Conservation (phyloP, 2,329 filamentous ascomycete genomes). For the Ascomycota sp. region DNA sequence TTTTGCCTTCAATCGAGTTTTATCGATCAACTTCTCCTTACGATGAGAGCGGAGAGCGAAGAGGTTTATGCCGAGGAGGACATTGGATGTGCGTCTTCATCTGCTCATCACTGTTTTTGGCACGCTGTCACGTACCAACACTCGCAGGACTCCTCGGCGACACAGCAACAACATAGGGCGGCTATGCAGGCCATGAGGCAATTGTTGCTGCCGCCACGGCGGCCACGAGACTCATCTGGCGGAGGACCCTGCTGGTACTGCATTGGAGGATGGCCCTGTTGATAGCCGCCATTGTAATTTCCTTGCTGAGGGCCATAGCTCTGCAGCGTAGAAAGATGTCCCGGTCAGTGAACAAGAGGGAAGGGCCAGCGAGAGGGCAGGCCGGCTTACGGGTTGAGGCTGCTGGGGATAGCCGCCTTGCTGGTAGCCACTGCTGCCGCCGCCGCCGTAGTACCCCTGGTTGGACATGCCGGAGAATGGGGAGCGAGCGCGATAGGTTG, state of each 20-base stretch:
- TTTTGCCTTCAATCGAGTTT: background rate
- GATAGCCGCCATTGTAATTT: conserved; percentile 9
- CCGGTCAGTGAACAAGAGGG: background rate
- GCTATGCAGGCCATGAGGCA: conserved; percentile 26
- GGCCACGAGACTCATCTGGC: conserved; percentile 8
- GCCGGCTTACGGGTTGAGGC: conserved; percentile 15
- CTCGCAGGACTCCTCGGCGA: conserved; percentile 26
- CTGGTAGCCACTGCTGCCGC: conserved; percentile 7
- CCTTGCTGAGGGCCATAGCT: conserved; percentile 11
- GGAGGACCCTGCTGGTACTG: conserved; percentile 19
- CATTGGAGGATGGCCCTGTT: conserved; percentile 18
- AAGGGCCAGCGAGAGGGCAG: background rate
- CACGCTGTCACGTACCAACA: conserved; percentile 17
- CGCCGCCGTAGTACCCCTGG: conserved; percentile 19
- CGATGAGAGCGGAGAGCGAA: too few relatives aligned
- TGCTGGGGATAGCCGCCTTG: conserved; percentile 16
- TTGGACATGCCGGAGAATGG: conserved; percentile 13
- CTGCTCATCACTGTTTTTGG: too few relatives aligned
- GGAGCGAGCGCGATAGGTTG: background rate
- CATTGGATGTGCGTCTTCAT: too few relatives aligned
- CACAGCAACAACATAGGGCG: conserved; percentile 26
- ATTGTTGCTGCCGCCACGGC: conserved; percentile 15
- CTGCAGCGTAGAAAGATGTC: conserved; percentile 1
- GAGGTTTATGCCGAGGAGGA: too few relatives aligned
- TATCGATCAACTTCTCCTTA: too few relatives aligned